phyloP scores from a whole-genome alignment of 768 basidiomycete species.

The Suillus hirtellus region DNA sequence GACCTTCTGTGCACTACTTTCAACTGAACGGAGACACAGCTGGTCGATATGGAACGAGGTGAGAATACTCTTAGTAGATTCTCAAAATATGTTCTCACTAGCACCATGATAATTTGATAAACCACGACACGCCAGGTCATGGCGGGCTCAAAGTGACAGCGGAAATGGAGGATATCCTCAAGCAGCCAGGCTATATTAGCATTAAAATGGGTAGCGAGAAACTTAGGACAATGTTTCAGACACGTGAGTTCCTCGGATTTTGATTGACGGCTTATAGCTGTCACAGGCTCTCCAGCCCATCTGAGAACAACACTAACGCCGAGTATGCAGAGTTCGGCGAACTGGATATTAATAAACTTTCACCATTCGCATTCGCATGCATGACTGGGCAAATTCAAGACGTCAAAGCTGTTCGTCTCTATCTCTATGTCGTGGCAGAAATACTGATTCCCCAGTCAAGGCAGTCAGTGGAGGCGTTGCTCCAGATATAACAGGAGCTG shows the following conservation, averaged over 20 bases:
- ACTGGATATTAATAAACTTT: conserved; percentile 22
- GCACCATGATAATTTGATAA: neutral
- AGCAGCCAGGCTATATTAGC: conserved; percentile 27
- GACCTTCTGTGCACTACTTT: neutral
- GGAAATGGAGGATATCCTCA: conserved; percentile 30
- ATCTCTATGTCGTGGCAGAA: neutral
- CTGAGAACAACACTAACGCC: neutral
- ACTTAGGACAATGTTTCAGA: conserved; percentile 32
- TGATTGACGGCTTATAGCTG: neutral
- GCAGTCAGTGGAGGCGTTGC: conserved; percentile 29
- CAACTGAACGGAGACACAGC: neutral
- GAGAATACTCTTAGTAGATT: neutral
- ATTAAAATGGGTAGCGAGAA: conserved; percentile 25
- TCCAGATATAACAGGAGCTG: conserved; percentile 39
- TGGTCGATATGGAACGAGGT: conserved; percentile 1
- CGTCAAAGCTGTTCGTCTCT: conserved; percentile 24
- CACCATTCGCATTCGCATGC: conserved; percentile 27
- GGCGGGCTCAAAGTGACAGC: conserved; percentile 28
- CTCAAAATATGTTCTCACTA: neutral
- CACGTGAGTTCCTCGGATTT: conserved; percentile 19
- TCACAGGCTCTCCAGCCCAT: neutral
- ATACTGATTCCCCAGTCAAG: conserved; percentile 14
- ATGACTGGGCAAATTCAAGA: conserved; percentile 22
- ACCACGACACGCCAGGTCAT: neutral
- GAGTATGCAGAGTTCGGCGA: conserved; percentile 18